A percentile compares a stretch with the other conserved stretches of the same genome.
phyloP scores from a whole-genome alignment of 2,329 filamentous ascomycete genomes.

The Colletotrichum sp. region DNA sequence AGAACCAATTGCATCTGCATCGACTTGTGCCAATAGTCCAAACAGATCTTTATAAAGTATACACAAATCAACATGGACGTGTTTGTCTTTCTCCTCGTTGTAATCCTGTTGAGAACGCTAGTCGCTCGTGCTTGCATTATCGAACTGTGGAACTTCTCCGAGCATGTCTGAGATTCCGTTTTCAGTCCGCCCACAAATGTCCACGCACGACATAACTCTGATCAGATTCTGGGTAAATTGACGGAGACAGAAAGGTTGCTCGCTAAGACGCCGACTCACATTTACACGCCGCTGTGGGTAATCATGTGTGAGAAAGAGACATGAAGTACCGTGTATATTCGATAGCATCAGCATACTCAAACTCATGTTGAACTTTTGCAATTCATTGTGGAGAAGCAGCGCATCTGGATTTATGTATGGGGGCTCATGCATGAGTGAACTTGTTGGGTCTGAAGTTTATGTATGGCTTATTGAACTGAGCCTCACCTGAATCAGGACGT shows the following conservation, averaged over 20 bases:
- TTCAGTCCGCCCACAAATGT: neutral
- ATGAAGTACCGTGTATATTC: neutral
- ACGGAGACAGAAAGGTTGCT: neutral
- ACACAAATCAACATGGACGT: neutral
- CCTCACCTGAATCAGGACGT: neutral
- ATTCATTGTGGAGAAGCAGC: neutral
- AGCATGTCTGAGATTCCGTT: neutral
- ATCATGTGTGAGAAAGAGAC: neutral
- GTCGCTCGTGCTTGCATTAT: neutral
- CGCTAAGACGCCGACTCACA: neutral
- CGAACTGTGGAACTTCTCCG: neutral
- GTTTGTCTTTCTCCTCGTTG: neutral
- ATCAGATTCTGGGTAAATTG: neutral
- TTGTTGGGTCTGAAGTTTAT: neutral
- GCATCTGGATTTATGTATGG: neutral
- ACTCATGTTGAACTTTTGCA: neutral
- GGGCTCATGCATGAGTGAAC: neutral
- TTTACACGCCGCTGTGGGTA: neutral
- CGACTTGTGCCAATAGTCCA: rapidly evolving
- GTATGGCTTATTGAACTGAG: neutral
- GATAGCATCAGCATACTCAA: neutral
- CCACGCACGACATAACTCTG: neutral
- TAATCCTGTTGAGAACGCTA: neutral
- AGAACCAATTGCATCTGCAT: neutral
- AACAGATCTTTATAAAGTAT: neutral